These are phyloP conservation scores for Grigorovia yakushimaensis DNA, from an alignment of 805 yeast species.

Conservation along the genomic window DNA sequence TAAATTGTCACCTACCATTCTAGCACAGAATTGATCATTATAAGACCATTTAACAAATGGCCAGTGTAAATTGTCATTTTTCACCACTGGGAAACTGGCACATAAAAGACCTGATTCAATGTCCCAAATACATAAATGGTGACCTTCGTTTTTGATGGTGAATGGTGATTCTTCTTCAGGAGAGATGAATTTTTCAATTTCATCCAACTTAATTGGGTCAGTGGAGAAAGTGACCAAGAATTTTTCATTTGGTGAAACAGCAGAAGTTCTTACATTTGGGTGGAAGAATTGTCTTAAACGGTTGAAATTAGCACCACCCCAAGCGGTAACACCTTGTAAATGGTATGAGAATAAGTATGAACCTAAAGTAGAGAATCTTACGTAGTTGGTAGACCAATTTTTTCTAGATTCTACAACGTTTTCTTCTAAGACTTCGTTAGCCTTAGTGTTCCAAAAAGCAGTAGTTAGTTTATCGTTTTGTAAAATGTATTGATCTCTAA, in stretches of 20 bases:
- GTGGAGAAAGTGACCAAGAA: conserved; percentile 86
- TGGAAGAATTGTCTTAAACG: conserved; percentile 73
- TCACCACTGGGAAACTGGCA: conserved; percentile 82
- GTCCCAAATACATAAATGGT: conserved; percentile 90
- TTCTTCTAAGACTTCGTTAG: conserved; percentile 47
- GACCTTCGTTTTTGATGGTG: conserved; percentile 81
- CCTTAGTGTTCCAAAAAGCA: conserved; percentile 73
- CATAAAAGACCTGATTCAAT: conserved; percentile 70
- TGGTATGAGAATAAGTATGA: conserved; percentile 79
- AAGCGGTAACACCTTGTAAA: conserved; percentile 88
- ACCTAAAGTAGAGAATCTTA: conserved; percentile 90
- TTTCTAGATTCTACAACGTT: conserved; percentile 67
- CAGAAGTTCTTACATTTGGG: conserved; percentile 79
- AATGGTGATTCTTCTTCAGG: conserved; percentile 51
- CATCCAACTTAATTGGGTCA: conserved; percentile 58
- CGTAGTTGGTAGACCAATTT: conserved; percentile 80
- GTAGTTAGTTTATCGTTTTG: conserved; percentile 76
- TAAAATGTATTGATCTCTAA: conserved; percentile 82
- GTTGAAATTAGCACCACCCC: conserved; percentile 84
- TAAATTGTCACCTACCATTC: conserved; percentile 87
- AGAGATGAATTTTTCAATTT: neutral
- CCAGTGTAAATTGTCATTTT: conserved; percentile 71
- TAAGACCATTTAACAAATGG: conserved; percentile 94
- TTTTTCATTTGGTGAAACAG: conserved; percentile 87
- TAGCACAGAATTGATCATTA: conserved; percentile 88